Evolutionary conservation across 345 rosid species (phyloP).

Genomic region (Eucalyptus sp.): DNA sequence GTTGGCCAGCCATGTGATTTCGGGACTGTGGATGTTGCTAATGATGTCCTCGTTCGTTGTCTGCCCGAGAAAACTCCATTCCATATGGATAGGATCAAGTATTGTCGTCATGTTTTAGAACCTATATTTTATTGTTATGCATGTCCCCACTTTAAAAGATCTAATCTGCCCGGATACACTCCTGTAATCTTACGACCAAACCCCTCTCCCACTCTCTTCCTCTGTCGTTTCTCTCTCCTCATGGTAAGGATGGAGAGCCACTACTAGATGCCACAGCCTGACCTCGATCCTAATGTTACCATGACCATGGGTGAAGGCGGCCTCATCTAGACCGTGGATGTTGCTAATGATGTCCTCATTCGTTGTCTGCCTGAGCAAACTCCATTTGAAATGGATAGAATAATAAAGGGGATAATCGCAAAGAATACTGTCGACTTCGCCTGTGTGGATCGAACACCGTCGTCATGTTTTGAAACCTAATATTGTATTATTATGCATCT

Average conservation of each 20-base stretch:
- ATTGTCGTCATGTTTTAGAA: too few relatives aligned
- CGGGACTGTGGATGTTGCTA: background rate
- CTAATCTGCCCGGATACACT: too few relatives aligned
- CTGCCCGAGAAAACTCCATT: background rate
- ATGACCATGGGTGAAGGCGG: too few relatives aligned
- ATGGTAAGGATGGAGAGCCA: too few relatives aligned
- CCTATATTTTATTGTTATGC: too few relatives aligned
- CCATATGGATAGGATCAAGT: background rate
- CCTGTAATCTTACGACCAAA: too few relatives aligned
- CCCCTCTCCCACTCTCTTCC: too few relatives aligned
- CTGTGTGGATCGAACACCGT: background rate
- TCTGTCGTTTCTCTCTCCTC: too few relatives aligned
- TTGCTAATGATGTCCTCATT: background rate
- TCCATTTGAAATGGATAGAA: background rate
- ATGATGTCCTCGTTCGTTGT: background rate
- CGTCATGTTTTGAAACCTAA: background rate
- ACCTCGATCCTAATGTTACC: too few relatives aligned
- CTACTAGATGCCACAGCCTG: too few relatives aligned
- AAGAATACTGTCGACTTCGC: background rate
- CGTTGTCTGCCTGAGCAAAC: background rate
- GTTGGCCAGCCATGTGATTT: background rate
- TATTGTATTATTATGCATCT: background rate
- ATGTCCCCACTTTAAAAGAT: too few relatives aligned
- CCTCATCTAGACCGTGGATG: background rate
- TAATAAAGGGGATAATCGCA: background rate